Evolutionary conservation across 768 basidiomycete genomes (phyloP).

Genomic region (Lentinula lateritia): DNA sequence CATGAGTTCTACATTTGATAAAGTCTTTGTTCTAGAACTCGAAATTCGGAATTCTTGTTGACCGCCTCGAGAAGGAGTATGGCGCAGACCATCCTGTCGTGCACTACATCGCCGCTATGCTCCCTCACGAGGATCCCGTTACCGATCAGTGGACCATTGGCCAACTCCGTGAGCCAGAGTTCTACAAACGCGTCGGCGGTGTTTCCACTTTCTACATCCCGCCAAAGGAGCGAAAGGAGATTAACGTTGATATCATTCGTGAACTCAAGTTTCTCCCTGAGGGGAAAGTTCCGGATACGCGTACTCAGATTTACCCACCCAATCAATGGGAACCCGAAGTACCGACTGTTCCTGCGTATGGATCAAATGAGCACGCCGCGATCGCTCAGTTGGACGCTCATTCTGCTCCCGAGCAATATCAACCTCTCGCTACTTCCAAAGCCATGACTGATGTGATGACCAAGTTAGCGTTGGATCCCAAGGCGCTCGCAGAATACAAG

Average conservation of each 20-base stretch:
- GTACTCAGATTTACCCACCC: not conserved
- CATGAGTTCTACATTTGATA: not conserved
- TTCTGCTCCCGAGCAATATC: slow-evolving; percentile 1
- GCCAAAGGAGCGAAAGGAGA: not conserved
- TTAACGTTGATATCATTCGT: not conserved
- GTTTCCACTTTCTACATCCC: slow-evolving; percentile 7
- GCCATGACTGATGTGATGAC: slow-evolving; percentile 5
- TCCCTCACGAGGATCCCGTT: not conserved
- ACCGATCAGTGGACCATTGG: slow-evolving; percentile 1
- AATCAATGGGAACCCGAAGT: slow-evolving; percentile 1
- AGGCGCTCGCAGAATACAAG: slow-evolving; percentile 4
- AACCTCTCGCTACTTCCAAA: slow-evolving; percentile 1
- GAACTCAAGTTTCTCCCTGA: not conserved
- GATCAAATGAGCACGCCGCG: not conserved
- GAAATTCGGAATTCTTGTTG: slow-evolving; percentile 3
- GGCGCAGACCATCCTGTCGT: slow-evolving; percentile 1
- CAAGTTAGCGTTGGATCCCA: slow-evolving; percentile 4
- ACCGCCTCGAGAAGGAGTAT: slow-evolving; percentile 6
- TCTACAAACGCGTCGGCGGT: not conserved
- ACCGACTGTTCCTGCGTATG: not conserved
- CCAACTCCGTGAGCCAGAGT: not conserved
- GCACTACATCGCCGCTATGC: slow-evolving; percentile 4
- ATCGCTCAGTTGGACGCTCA: not conserved
- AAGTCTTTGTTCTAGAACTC: not conserved
- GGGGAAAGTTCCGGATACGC: not conserved